These are phyloP conservation scores for Neurospora sp. DNA, from an alignment of 495 filamentous ascomycete genomes.

Conservation along the genomic window DNA sequence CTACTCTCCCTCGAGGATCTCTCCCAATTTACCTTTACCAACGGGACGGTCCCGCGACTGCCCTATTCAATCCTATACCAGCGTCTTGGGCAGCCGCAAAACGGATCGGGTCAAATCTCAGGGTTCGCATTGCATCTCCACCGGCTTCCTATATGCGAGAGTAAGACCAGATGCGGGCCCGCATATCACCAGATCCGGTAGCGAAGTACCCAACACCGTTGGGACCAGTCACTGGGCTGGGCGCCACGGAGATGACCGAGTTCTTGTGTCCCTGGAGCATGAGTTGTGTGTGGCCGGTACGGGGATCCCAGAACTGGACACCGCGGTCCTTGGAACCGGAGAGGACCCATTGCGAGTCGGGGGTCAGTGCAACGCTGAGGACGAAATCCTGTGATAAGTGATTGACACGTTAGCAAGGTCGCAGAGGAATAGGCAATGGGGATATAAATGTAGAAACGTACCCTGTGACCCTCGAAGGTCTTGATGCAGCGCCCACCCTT, in stretches of 20 bases:
- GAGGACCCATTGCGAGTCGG: conserved; percentile 81
- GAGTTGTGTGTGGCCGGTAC: conserved; percentile 77
- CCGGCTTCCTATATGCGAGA: conserved; percentile 16
- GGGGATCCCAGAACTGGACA: conserved; percentile 88
- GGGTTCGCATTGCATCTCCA: neutral
- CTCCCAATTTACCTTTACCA: neutral
- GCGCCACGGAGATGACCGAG: conserved; percentile 82
- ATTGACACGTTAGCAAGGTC: neutral
- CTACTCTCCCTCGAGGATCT: neutral
- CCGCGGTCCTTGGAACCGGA: conserved; percentile 86
- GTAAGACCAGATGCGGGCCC: conserved; percentile 82
- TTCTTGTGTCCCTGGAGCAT: conserved; percentile 94
- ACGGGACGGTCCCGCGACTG: neutral
- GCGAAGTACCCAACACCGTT: conserved; percentile 63
- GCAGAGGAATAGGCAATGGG: neutral
- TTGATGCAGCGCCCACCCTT: conserved; percentile 76
- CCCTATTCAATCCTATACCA: neutral
- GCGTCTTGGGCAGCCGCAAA: neutral
- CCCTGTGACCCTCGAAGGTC: conserved; percentile 87
- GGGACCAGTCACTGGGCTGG: conserved; percentile 74
- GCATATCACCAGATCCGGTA: conserved; percentile 84
- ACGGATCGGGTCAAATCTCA: neutral
- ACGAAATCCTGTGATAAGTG: conserved; percentile 63
- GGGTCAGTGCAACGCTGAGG: conserved; percentile 77
- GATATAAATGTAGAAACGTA: conserved; percentile 30